These are phyloP conservation scores for Trichosanthes cucumerina DNA, from an alignment of 306 rosid species.

Conservation along the genomic window DNA sequence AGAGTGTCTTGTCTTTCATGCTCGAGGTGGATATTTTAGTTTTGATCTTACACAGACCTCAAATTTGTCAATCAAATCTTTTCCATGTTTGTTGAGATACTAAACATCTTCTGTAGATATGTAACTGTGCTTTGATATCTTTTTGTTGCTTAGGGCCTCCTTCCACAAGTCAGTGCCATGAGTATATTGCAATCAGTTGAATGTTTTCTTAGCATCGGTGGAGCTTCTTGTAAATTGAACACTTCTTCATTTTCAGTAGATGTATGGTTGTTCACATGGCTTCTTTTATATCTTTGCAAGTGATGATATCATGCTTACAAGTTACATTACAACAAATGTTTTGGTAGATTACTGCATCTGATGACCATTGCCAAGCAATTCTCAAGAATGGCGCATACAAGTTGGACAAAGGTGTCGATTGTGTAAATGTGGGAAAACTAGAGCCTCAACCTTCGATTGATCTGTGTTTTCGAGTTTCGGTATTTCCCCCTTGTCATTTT, in stretches of 20 bases:
- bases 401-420: constrained; percentile 17
- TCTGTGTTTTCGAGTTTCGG: constrained; percentile 45
- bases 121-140: constrained; percentile 8
- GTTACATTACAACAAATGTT: constrained; percentile 6
- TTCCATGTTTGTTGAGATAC: not conserved
- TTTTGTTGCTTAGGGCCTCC: constrained; percentile 43
- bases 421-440: constrained; percentile 20
- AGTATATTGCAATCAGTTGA: constrained; percentile 55
- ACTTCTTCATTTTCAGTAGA: constrained; percentile 60
- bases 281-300: not conserved
- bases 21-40: constrained; percentile 23
- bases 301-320: constrained; percentile 11
- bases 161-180: constrained; percentile 53
- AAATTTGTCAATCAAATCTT: not conserved
- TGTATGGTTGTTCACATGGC: constrained; percentile 32
- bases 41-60: not conserved
- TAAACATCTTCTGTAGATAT: not conserved
- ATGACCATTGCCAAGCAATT: constrained; percentile 39
- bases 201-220: constrained; percentile 34
- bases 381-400: constrained; percentile 32
- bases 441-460: constrained; percentile 20
- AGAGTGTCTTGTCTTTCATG: constrained; percentile 59
- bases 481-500: constrained; percentile 19
- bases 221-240: constrained; percentile 51
- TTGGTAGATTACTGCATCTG: constrained; percentile 39